Evolutionary conservation across 257 asterid genomes (phyloP).

Genomic region (Solanum ossicruentum): DNA sequence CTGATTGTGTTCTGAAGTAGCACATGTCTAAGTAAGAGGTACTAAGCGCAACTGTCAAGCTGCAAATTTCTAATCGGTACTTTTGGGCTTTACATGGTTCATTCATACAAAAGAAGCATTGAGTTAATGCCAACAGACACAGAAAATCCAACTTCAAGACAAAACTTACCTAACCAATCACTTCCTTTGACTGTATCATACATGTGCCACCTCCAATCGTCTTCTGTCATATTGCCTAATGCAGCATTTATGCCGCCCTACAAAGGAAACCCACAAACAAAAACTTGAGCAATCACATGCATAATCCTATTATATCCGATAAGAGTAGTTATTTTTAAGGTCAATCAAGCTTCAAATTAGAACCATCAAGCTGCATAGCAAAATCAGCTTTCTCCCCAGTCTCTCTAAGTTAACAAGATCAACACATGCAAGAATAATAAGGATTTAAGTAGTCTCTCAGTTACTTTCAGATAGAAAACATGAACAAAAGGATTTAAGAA

Average conservation of each 20-base stretch:
- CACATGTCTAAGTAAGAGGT: neutral
- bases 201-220: slow-evolving; percentile 99
- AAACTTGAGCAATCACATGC: neutral
- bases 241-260: slow-evolving; percentile 99
- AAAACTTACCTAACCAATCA: slow-evolving; percentile 80
- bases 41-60: neutral
- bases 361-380: neutral
- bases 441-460: too few species aligned
- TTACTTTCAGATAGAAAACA: neutral
- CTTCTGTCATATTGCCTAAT: slow-evolving; percentile 90
- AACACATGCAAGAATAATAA: too few species aligned
- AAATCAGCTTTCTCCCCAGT: neutral
- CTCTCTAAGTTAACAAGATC: neutral
- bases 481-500: neutral
- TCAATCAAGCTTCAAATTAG: neutral
- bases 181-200: slow-evolving; percentile 97
- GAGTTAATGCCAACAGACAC: neutral
- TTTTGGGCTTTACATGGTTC: neutral
- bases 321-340: neutral
- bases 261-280: neutral
- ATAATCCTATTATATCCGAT: neutral
- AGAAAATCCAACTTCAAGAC: neutral
- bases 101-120: neutral
- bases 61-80: neutral
- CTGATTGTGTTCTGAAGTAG: neutral